Percentiles rank a stretch among this genome's conserved stretches.
These are phyloP conservation scores for Aethionema arabicum DNA, from an alignment of 345 rosid genomes.

Conservation along the genomic window DNA sequence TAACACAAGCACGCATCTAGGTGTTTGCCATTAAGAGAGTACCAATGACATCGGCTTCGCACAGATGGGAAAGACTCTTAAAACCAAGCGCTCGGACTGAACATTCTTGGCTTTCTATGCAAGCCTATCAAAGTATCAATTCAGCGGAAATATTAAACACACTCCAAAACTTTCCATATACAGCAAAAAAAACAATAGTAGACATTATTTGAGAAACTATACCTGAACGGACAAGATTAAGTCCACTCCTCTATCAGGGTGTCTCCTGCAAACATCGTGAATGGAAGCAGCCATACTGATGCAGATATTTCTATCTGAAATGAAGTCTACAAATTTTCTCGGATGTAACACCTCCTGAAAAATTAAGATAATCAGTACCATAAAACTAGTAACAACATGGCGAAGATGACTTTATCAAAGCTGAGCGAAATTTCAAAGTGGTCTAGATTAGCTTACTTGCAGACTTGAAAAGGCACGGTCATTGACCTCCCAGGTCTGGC, in stretches of 20 bases:
- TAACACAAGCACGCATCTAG: slow-evolving; percentile 20
- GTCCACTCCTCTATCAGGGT: slow-evolving; percentile 98
- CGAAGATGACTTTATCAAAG: slow-evolving; percentile 12
- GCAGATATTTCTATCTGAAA: slow-evolving; percentile 59
- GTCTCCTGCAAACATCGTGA: slow-evolving; percentile 72
- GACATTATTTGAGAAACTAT: slow-evolving; percentile 36
- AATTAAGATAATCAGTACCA: slow-evolving; percentile 28
- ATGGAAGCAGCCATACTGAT: slow-evolving; percentile 80
- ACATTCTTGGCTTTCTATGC: slow-evolving; percentile 76
- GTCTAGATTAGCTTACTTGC: slow-evolving; percentile 43
- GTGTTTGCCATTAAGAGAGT: slow-evolving; percentile 24
- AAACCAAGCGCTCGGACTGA: slow-evolving; percentile 78
- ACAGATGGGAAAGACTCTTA: slow-evolving; percentile 89
- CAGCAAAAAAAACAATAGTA: slow-evolving; percentile 25
- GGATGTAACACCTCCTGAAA: slow-evolving; percentile 70
- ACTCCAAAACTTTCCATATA: slow-evolving; percentile 21
- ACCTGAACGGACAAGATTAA: slow-evolving; percentile 95
- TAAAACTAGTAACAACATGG: slow-evolving; percentile 12
- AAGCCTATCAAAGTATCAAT: slow-evolving; percentile 56
- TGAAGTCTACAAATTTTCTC: slow-evolving; percentile 51
- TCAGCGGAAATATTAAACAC: slow-evolving; percentile 15
- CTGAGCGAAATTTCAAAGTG: neutral
- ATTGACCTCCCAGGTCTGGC: slow-evolving; percentile 84
- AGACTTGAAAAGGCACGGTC: slow-evolving; percentile 87
- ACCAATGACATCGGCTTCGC: slow-evolving; percentile 98